Evolutionary conservation across 495 filamentous ascomycete species (phyloP).

Genomic region (Symbiotaphrina buchneri): DNA sequence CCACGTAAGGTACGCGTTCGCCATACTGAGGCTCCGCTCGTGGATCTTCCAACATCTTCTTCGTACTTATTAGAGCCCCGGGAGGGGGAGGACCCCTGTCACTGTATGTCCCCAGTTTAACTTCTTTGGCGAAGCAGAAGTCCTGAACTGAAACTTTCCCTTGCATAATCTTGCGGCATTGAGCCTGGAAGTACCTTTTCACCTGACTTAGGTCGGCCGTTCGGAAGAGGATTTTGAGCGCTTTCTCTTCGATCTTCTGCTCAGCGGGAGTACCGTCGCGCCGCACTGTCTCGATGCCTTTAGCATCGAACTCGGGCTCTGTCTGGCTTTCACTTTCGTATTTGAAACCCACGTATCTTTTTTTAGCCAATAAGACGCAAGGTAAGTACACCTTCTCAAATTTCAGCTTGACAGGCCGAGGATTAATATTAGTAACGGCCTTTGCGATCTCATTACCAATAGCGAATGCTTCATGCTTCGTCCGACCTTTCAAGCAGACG

Average conservation of each 20-base stretch:
- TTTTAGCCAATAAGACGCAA: conserved; percentile 84
- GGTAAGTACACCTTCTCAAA: conserved; percentile 98
- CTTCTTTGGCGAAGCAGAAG: conserved; percentile 85
- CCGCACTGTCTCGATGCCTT: conserved; percentile 91
- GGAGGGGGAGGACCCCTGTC: conserved; percentile 59
- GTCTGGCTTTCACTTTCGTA: conserved; percentile 62
- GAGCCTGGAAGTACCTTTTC: conserved; percentile 73
- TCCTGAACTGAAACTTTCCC: conserved; percentile 79
- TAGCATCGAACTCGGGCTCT: conserved; percentile 87
- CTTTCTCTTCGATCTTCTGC: conserved; percentile 94
- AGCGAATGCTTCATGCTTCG: conserved; percentile 67
- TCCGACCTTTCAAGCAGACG: conserved; percentile 70
- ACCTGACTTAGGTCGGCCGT: conserved; percentile 77
- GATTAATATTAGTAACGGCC: conserved; percentile 74
- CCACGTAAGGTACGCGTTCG: conserved; percentile 85
- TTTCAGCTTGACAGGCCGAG: conserved; percentile 81
- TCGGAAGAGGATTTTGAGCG: conserved; percentile 70
- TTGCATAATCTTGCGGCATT: conserved; percentile 85
- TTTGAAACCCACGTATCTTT: conserved; percentile 95
- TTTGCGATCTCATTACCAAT: conserved; percentile 88
- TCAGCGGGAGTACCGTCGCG: conserved; percentile 87
- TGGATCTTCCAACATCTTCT: conserved; percentile 65
- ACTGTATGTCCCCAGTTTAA: conserved; percentile 77
- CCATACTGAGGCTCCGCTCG: conserved; percentile 84
- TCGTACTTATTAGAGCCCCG: conserved; percentile 68